A percentile compares a stretch with the other conserved stretches of the same genome.
phyloP scores from a whole-genome alignment of 768 basidiomycete species.

The Suillus decipiens region DNA sequence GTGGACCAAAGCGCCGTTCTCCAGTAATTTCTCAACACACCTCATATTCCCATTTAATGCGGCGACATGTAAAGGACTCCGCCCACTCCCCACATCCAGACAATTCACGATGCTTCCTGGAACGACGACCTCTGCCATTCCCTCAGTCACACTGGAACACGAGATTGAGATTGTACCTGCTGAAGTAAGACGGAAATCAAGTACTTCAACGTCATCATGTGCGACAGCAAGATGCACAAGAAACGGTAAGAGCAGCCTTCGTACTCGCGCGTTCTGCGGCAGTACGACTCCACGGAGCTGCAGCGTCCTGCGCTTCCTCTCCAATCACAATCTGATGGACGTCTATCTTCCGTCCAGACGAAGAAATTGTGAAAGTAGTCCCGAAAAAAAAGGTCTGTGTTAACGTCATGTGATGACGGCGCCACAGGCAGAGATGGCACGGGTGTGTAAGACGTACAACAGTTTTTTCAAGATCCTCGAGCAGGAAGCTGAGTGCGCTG shows the following conservation, averaged over 20 bases:
- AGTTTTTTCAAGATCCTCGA: constrained; percentile 92
- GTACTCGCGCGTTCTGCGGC: constrained; percentile 72
- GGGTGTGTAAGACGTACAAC: constrained; percentile 55
- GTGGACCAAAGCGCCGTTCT: constrained; percentile 71
- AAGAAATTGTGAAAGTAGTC: constrained; percentile 62
- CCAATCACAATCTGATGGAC: constrained; percentile 38
- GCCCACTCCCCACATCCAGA: constrained; percentile 67
- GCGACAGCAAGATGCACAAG: constrained; percentile 80
- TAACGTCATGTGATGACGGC: constrained; percentile 43
- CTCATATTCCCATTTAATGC: constrained; percentile 61
- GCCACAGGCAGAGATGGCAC: constrained; percentile 45
- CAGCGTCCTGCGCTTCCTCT: constrained; percentile 42
- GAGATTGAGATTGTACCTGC: constrained; percentile 16
- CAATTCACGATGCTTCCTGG: constrained; percentile 75
- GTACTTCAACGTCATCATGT: constrained; percentile 61
- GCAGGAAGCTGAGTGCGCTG: constrained; percentile 85
- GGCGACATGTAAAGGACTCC: constrained; percentile 79
- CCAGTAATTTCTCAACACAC: constrained; percentile 52
- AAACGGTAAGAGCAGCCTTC: constrained; percentile 73
- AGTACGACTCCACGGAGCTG: constrained; percentile 78
- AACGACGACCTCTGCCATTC: constrained; percentile 31
- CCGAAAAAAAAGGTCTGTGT: constrained; percentile 66
- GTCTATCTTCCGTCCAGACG: constrained; percentile 35
- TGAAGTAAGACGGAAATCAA: constrained; percentile 56
- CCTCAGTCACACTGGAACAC: constrained; percentile 26